Conservation (phyloP, 345 rosid species). For the Turritis glabra region DNA sequence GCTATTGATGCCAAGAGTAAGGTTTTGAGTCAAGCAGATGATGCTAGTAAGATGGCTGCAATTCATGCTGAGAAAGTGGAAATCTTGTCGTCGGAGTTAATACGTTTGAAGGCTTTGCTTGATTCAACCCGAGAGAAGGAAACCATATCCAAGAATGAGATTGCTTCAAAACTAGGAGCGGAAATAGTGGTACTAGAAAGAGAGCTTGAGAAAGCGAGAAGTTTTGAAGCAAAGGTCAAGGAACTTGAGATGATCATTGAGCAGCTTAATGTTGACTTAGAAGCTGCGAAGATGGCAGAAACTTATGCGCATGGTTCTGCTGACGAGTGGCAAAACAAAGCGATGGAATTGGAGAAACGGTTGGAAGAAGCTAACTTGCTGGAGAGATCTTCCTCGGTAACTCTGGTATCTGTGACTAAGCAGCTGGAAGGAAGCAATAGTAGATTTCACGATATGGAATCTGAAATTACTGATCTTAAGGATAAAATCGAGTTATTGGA, state of each 20-base stretch:
- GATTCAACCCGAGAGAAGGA: slow-evolving; percentile 68
- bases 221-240: slow-evolving; percentile 49
- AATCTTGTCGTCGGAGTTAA: slow-evolving; percentile 66
- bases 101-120: slow-evolving; percentile 62
- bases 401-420: slow-evolving; percentile 71
- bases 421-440: slow-evolving; percentile 69
- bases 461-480: slow-evolving; percentile 59
- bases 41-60: slow-evolving; percentile 82
- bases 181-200: slow-evolving; percentile 58
- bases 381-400: slow-evolving; percentile 79
- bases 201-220: slow-evolving; percentile 60
- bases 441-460: slow-evolving; percentile 62
- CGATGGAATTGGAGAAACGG: slow-evolving; percentile 61
- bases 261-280: slow-evolving; percentile 74
- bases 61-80: slow-evolving; percentile 78
- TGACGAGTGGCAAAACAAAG: slow-evolving; percentile 62
- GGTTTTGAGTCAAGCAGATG: slow-evolving; percentile 75
- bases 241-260: slow-evolving; percentile 66
- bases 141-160: slow-evolving; percentile 53
- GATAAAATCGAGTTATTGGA: slow-evolving; percentile 70
- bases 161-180: slow-evolving; percentile 50
- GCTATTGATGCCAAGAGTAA: slow-evolving; percentile 73
- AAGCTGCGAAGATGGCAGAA: slow-evolving; percentile 83
- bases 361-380: slow-evolving; percentile 56
- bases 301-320: slow-evolving; percentile 64